Conservation (phyloP, 192 early-diverging fungal genomes). For the Glomus cerebriforme region DNA sequence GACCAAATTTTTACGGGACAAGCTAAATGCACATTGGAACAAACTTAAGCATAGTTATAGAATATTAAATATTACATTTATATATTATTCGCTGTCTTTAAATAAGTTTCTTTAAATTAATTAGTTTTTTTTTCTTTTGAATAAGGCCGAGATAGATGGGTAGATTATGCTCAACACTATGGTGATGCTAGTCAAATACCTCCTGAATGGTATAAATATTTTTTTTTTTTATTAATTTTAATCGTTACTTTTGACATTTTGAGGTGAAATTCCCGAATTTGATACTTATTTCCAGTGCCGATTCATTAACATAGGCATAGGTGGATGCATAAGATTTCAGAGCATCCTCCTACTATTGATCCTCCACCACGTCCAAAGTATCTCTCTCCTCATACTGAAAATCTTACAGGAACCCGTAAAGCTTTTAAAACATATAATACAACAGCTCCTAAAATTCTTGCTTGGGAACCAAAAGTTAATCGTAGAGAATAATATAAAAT, state of each 20-base stretch:
- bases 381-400: slow-evolving; percentile 38
- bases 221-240: background rate
- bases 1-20: too few relatives aligned
- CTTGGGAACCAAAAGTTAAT: slow-evolving; percentile 54
- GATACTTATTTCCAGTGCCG: background rate
- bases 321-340: slow-evolving; percentile 47
- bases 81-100: background rate
- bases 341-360: slow-evolving; percentile 40
- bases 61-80: too few relatives aligned
- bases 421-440: slow-evolving; percentile 64
- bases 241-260: too few relatives aligned
- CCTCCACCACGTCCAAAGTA: slow-evolving; percentile 41
- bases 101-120: background rate
- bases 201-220: slow-evolving; percentile 62
- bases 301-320: slow-evolving; percentile 36
- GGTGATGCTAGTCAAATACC: slow-evolving; percentile 63
- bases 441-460: slow-evolving; percentile 53
- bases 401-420: slow-evolving; percentile 45
- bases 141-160: slow-evolving; percentile 77
- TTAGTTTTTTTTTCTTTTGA: background rate
- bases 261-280: too few relatives aligned
- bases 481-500: background rate
- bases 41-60: too few relatives aligned
- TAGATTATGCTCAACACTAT: slow-evolving; percentile 56
- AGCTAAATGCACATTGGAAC: too few relatives aligned